Evolutionary conservation across 73 alveolate genomes (phyloP), one percentile per base, ranked within the genome.

Genomic region (Breviolum minutum): DNA sequence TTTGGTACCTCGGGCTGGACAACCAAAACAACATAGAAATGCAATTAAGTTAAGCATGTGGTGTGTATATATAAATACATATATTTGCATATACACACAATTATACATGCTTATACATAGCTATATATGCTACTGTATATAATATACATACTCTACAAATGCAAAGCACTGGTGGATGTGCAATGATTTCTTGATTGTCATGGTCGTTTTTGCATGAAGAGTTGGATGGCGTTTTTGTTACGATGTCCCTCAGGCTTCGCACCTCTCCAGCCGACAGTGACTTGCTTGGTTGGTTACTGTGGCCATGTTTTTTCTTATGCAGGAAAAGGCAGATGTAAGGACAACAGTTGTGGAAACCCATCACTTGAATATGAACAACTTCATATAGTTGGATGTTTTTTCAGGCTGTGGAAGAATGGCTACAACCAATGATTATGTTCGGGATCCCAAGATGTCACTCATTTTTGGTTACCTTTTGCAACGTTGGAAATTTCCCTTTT

Each of bases 371-470:
- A 40, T 40, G 54, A 40, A 40, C 54, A 77, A 26, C n/a, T 29
- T 29, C 62, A 27, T 29, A 60, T 77, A 20, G 32, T n/a, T 62
- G 61, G 40, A 77, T n/a, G 83, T 73, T 40, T 40, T 73, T 73
- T n/a, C 73, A 73, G 91, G 90, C 84, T 24, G 96, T 60, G 66
- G 32, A 92, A 60, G 66, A 80, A 92, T 92, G 98, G 98, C 98
- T 74, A 64, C 87, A 64, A 92, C 98, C 22, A 54, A 80, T 66
- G 98, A 92, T 92, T 92, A 92, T 81, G 98, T 62, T 20, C 19
- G 66, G 54, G 81, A 13, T 26, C 94, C 63, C 80, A 62, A 27
- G 26, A 30, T 16, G 76, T 40, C 0, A 10, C 82, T 29, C 82
- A 73, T 12, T 40, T 9, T 73, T 71, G 81, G 8, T 17, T 2